Evolutionary conservation across 116 monocot species (phyloP).

Genomic region (Dioscorea cayenensis): DNA sequence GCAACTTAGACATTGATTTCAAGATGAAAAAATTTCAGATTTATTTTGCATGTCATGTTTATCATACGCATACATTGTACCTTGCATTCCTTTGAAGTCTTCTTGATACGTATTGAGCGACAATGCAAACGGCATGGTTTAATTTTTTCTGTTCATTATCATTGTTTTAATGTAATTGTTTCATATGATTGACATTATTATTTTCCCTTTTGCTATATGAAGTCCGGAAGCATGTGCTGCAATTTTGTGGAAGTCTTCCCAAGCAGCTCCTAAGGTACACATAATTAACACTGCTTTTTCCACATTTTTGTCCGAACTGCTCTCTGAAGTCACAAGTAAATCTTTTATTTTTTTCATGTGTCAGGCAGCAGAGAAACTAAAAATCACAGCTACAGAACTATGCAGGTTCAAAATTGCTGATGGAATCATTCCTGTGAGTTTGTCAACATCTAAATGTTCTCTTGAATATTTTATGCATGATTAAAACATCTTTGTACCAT

Average conservation of each 20-base stretch:
- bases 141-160: too few species aligned
- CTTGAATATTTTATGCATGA: too few species aligned
- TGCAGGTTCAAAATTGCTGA: conserved; percentile 67
- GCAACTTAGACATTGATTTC: neutral
- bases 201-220: conserved; percentile 1
- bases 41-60: neutral
- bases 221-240: conserved; percentile 97
- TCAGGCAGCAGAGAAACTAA: conserved; percentile 86
- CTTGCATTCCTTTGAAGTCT: too few species aligned
- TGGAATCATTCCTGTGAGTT: conserved; percentile 77
- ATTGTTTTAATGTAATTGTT: neutral
- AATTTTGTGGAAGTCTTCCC: conserved; percentile 76
- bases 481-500: too few species aligned
- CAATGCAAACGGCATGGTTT: too few species aligned
- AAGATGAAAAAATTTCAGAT: neutral
- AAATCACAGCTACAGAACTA: conserved; percentile 67
- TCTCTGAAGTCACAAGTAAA: neutral
- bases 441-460: neutral
- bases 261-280: conserved; percentile 73
- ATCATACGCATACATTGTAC: neutral
- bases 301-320: neutral
- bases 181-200: neutral
- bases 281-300: too few species aligned
- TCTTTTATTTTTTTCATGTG: neutral
- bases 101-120: too few species aligned